A percentile compares a stretch with the other conserved stretches of the same genome.
These are phyloP conservation scores for Phytopythium kandeliae DNA, from an alignment of 352 stramenopile species.

Conservation along the genomic window DNA sequence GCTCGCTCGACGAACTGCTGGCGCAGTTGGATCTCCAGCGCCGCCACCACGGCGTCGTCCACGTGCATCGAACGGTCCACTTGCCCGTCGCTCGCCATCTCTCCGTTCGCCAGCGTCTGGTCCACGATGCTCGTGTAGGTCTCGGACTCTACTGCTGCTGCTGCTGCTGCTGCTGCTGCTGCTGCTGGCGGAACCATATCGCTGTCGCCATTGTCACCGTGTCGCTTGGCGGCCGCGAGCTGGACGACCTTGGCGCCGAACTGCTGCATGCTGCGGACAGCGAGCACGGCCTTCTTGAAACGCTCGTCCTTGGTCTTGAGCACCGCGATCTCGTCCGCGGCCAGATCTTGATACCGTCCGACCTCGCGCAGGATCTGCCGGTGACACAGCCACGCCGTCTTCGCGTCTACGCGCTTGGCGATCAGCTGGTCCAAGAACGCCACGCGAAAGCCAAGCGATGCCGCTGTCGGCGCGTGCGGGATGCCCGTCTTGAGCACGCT, in stretches of 20 bases:
- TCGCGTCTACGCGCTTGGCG: constrained; percentile 54
- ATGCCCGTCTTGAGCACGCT: constrained; percentile 42
- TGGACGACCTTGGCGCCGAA: constrained; percentile 18
- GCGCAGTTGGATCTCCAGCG: constrained; percentile 58
- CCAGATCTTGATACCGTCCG: constrained; percentile 57
- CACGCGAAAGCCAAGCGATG: constrained; percentile 57
- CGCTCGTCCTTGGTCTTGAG: constrained; percentile 61
- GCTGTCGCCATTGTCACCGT: neutral
- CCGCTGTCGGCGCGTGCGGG: constrained; percentile 47
- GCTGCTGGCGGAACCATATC: neutral
- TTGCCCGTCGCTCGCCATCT: neutral
- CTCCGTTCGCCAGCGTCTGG: constrained; percentile 11
- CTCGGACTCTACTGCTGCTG: constrained; percentile 2
- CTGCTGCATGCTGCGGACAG: constrained; percentile 45
- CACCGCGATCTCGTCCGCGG: constrained; percentile 55
- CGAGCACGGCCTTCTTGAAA: constrained; percentile 63
- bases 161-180: neutral
- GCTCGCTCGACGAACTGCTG: constrained; percentile 58
- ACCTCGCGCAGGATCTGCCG: constrained; percentile 76
- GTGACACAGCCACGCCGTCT: constrained; percentile 78
- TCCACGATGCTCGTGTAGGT: constrained; percentile 44
- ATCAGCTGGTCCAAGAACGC: constrained; percentile 64
- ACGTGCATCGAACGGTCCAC: constrained; percentile 1
- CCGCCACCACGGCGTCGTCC: constrained; percentile 20
- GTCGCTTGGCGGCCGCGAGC: neutral